Evolutionary conservation across 106 monocot species (phyloP), one percentile per base, ranked within the genome.

Genomic region (Iris macrosiphon): DNA sequence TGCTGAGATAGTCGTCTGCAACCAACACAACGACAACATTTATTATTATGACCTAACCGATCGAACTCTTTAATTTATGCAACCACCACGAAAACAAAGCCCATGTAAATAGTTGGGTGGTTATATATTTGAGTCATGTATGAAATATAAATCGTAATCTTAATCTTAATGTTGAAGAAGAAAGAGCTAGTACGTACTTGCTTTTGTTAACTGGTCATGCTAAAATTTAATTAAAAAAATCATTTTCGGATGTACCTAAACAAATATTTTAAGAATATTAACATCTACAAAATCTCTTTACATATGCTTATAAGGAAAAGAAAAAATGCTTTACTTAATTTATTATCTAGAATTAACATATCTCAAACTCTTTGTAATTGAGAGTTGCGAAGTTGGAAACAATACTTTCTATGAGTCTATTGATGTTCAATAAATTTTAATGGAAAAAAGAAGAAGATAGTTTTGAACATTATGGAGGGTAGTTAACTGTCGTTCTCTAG

Each of bases 1-100:
- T 31, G 67, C 61, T 81, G 17, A 81, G 39, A 59, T 81, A 81
- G 53, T 75, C 81, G 51, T 72, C 75, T 79, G 72, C 21, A 53
- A 1, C 23, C 31, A 14, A 8, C 48, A 21, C 19, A 16, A 9
- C 9, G 4, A 44, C 15, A 44, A 18, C 15, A n/a, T 18, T 1
- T 23, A 25, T 11, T 7, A 50, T 14, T 23, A 13, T 4, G 4
- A 8, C 50, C 12, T 28, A 26, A n/a, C n/a, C n/a, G n/a, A n/a
- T n/a, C n/a, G 21, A 8, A 7, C 7, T 13, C 37, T 13, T 10
- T 13, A 7, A 38, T 31, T 21, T 14, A 12, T 17, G 13, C 16
- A 32, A 4, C 8, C 20, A 11, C 29, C 50, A 24, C 26, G 4
- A 18, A 6, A 56, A 13, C n/a, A n/a, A n/a, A n/a, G n/a, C 27